Evolutionary conservation across 1,139 yeast species (phyloP).

Genomic region (Cylindricascospora bacillispora): DNA sequence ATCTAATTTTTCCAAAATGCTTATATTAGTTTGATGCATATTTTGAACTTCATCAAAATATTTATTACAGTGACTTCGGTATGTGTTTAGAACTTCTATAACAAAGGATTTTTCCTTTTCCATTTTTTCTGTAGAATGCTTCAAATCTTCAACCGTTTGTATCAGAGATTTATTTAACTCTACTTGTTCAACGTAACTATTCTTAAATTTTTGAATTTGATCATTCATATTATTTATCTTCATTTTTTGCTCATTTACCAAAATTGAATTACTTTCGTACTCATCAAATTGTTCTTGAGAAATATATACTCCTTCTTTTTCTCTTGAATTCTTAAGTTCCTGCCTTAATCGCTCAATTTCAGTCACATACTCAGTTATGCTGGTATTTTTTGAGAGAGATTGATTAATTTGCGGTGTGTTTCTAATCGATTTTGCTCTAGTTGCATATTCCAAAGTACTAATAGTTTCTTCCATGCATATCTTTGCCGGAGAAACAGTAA

Average conservation of each 20-base stretch:
- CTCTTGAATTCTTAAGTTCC: constrained; percentile 50
- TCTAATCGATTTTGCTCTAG: constrained; percentile 64
- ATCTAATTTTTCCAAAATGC: too few relatives aligned
- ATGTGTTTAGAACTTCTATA: too few relatives aligned
- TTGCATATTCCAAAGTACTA: constrained; percentile 77
- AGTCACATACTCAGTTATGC: constrained; percentile 37
- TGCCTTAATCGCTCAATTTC: constrained; percentile 48
- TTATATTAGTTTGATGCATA: too few relatives aligned
- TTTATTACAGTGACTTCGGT: constrained; percentile 12
- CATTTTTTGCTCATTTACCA: too few relatives aligned
- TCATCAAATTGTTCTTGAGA: constrained; percentile 45
- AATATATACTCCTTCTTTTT: constrained; percentile 53
- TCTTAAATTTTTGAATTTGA: too few relatives aligned
- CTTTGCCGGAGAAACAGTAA: constrained; percentile 73
- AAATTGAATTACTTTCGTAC: constrained; percentile 18
- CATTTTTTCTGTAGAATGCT: too few relatives aligned
- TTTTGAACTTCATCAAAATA: too few relatives aligned
- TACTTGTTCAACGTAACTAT: too few relatives aligned
- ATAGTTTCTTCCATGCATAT: constrained; percentile 65
- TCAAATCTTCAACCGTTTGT: too few relatives aligned
- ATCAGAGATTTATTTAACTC: too few relatives aligned
- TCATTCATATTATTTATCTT: too few relatives aligned
- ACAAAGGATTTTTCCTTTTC: too few relatives aligned
- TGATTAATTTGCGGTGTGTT: constrained; percentile 59
- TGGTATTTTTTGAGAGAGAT: constrained; percentile 37